A percentile compares a stretch with the other conserved stretches of the same genome.
phyloP scores from a whole-genome alignment of 163 green algal species.

The Trebouxiophyceae sp. region DNA sequence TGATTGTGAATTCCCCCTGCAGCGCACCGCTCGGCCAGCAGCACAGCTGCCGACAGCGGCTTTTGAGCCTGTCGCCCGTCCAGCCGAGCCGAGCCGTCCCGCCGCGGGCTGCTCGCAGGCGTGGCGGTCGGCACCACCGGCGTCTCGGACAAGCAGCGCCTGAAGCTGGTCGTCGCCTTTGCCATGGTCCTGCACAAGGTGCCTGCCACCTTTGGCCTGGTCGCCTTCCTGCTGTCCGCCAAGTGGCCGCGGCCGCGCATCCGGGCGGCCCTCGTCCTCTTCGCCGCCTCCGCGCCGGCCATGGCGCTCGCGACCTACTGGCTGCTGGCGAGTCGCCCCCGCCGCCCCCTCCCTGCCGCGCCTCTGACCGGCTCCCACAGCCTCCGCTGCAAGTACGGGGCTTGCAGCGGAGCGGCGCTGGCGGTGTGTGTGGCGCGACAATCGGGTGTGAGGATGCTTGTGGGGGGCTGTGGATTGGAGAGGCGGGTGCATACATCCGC shows the following conservation, averaged over 20 bases:
- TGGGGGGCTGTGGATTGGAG: background rate
- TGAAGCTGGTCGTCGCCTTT: conserved; percentile 13
- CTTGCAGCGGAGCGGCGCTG: background rate
- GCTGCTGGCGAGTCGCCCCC: background rate
- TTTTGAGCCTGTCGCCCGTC: no score
- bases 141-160: conserved; percentile 1
- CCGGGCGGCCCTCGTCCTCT: background rate
- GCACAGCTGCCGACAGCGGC: no score
- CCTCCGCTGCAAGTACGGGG: background rate
- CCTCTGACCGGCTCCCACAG: background rate
- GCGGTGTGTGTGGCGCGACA: background rate
- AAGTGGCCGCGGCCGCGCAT: conserved; percentile 20
- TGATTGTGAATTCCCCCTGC: no score
- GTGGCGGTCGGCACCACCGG: background rate
- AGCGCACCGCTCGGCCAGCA: no score
- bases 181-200: conserved; percentile 44
- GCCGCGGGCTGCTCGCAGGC: no score
- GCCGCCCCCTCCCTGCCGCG: background rate
- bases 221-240: conserved; percentile 30
- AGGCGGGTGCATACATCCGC: background rate
- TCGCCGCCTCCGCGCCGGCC: background rate
- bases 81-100: no score
- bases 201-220: conserved; percentile 44
- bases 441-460: background rate
- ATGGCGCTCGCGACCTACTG: background rate